Evolutionary conservation across 2,329 filamentous ascomycete genomes (phyloP).

Genomic region (Paecilomyces fulvus): DNA sequence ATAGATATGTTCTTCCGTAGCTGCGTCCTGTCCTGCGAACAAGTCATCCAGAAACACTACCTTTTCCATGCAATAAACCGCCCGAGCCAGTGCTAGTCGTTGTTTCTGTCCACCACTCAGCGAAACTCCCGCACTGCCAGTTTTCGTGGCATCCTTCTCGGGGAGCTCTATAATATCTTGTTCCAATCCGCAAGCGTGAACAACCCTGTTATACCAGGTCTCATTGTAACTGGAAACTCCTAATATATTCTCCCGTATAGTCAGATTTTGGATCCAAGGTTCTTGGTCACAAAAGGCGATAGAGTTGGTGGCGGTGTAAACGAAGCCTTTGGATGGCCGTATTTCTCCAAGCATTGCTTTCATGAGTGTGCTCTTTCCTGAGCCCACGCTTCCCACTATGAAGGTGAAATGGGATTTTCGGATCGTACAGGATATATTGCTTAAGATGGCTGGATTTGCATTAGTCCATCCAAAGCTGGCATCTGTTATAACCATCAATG

Average conservation of each 20-base stretch:
- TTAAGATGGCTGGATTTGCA: no score
- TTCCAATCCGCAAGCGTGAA: slow-evolving; percentile 15
- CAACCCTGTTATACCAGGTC: slow-evolving; percentile 17
- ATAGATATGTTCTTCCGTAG: slow-evolving; percentile 26
- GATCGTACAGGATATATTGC: no score
- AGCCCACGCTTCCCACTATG: slow-evolving; percentile 18
- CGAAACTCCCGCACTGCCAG: slow-evolving; percentile 15
- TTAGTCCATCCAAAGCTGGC: no score
- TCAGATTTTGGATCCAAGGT: slow-evolving; percentile 10
- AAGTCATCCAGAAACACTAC: slow-evolving; percentile 29
- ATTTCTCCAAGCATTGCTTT: slow-evolving; percentile 11
- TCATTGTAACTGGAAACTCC: slow-evolving; percentile 11
- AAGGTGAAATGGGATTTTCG: slow-evolving; percentile 9
- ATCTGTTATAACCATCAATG: no score
- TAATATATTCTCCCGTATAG: slow-evolving; percentile 13
- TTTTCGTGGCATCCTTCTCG: slow-evolving; percentile 11
- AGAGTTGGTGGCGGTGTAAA: background rate
- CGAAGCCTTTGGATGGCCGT: background rate
- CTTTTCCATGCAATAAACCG: slow-evolving; percentile 21
- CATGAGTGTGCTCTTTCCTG: slow-evolving; percentile 12
- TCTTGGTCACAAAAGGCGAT: slow-evolving; percentile 8
- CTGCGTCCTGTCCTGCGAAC: slow-evolving; percentile 28
- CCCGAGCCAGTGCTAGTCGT: slow-evolving; percentile 20
- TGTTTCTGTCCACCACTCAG: slow-evolving; percentile 22
- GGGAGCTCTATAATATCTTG: slow-evolving; percentile 14